phyloP scores from a whole-genome alignment of 2,329 filamentous ascomycete species.

The Fusarium lateritium region DNA sequence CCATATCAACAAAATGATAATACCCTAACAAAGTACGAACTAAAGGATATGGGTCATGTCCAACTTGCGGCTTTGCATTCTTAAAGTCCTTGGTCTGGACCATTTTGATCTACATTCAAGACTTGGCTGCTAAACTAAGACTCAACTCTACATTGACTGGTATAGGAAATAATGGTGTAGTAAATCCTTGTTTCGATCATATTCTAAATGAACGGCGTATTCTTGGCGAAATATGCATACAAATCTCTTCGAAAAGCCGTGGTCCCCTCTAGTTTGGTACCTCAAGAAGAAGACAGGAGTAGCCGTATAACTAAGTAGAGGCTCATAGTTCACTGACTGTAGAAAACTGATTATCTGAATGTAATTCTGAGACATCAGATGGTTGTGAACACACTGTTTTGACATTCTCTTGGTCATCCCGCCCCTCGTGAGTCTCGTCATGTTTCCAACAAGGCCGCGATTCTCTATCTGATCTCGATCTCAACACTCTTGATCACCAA shows the following conservation, averaged over 20 bases:
- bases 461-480: background rate
- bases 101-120: background rate
- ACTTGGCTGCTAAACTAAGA: background rate
- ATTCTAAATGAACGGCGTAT: background rate
- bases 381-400: too few relatives aligned
- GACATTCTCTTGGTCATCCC: background rate
- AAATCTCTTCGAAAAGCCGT: too few relatives aligned
- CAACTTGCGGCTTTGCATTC: too few relatives aligned
- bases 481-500: background rate
- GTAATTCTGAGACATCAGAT: background rate
- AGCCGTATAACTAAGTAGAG: too few relatives aligned
- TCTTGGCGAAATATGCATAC: background rate
- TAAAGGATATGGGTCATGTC: too few relatives aligned
- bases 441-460: too few relatives aligned
- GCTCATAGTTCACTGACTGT: too few relatives aligned
- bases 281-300: too few relatives aligned
- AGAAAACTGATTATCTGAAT: too few relatives aligned
- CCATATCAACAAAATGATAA: too few relatives aligned
- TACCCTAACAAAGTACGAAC: too few relatives aligned
- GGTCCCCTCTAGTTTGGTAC: too few relatives aligned
- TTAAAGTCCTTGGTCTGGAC: background rate
- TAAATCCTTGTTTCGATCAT: background rate
- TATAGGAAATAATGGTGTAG: background rate
- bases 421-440: background rate
- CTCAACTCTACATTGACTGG: background rate